phyloP scores from a whole-genome alignment of 169 alveolate species.

The Cryptosporidium ubiquitum region DNA sequence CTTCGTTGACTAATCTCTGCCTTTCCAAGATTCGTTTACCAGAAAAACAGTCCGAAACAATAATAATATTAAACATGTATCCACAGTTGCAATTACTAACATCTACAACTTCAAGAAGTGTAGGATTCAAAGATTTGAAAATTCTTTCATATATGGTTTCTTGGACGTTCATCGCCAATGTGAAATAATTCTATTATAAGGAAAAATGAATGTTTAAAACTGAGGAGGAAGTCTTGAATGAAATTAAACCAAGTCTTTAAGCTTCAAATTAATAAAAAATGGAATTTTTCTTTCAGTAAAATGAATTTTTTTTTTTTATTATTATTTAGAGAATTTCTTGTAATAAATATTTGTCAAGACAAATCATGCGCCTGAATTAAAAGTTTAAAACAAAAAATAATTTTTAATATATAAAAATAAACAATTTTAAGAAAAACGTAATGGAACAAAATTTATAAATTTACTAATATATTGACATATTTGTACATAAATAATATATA shows the following conservation, averaged over 20 bases:
- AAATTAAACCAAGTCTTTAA: background rate
- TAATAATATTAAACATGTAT: slow-evolving; percentile 83
- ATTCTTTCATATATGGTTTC: slow-evolving; percentile 77
- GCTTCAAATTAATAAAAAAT: background rate
- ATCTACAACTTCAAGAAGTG: slow-evolving; percentile 82
- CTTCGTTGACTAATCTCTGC: slow-evolving; percentile 85
- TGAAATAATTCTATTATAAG: background rate
- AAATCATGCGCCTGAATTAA: slow-evolving; percentile 13
- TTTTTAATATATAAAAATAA: background rate
- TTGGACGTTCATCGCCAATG: slow-evolving; percentile 16
- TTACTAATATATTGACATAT: background rate
- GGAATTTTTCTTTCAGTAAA: background rate
- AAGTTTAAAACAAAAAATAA: too few species aligned
- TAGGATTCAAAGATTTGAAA: slow-evolving; percentile 81
- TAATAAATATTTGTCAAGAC: background rate
- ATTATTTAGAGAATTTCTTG: background rate
- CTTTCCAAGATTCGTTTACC: slow-evolving; percentile 83
- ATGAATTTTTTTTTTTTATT: background rate
- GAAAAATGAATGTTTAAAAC: background rate
- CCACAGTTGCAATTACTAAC: slow-evolving; percentile 86
- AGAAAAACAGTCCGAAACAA: slow-evolving; percentile 82
- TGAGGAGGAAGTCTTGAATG: background rate
- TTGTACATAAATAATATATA: background rate
- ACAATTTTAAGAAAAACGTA: background rate
- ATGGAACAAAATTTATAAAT: background rate